Evolutionary conservation across 768 basidiomycete genomes (phyloP).

Genomic region (Polyporus arcularius): DNA sequence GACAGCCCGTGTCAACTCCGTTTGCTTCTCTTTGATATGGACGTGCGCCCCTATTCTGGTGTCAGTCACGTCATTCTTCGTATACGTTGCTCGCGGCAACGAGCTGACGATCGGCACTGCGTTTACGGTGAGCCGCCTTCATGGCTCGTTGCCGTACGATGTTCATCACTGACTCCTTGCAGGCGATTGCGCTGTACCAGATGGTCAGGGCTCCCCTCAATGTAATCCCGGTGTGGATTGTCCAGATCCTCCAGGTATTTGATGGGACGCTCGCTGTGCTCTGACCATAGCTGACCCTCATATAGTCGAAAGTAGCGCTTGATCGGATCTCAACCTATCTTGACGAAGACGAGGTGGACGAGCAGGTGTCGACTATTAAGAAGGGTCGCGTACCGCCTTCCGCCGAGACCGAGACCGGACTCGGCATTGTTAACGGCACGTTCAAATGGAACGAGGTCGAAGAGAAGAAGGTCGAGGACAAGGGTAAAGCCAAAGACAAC

Average conservation of each 20-base stretch:
- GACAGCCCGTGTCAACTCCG: constrained; percentile 67
- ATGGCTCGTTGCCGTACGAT: not conserved
- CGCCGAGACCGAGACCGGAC: constrained; percentile 32
- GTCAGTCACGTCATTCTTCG: constrained; percentile 78
- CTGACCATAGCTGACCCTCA: not conserved
- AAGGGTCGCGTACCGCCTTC: constrained; percentile 26
- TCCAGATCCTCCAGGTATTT: constrained; percentile 65
- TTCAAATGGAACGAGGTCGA: constrained; percentile 61
- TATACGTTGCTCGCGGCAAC: constrained; percentile 70
- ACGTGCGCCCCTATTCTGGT: constrained; percentile 75
- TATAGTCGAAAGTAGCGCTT: constrained; percentile 55
- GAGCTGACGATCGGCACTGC: constrained; percentile 78
- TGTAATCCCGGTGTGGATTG: constrained; percentile 77
- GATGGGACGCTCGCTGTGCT: not conserved
- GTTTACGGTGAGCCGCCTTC: constrained; percentile 63
- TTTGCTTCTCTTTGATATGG: constrained; percentile 76
- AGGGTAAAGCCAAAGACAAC: constrained; percentile 26
- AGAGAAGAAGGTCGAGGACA: constrained; percentile 31
- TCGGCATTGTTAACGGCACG: constrained; percentile 51
- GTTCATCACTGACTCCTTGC: not conserved
- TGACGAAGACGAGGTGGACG: constrained; percentile 61
- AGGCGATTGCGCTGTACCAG: constrained; percentile 79
- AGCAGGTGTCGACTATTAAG: constrained; percentile 61
- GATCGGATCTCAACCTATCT: constrained; percentile 63
- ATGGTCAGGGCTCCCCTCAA: constrained; percentile 84